Conservation (phyloP, 2,329 filamentous ascomycete species). For the Fulvia fulva region DNA sequence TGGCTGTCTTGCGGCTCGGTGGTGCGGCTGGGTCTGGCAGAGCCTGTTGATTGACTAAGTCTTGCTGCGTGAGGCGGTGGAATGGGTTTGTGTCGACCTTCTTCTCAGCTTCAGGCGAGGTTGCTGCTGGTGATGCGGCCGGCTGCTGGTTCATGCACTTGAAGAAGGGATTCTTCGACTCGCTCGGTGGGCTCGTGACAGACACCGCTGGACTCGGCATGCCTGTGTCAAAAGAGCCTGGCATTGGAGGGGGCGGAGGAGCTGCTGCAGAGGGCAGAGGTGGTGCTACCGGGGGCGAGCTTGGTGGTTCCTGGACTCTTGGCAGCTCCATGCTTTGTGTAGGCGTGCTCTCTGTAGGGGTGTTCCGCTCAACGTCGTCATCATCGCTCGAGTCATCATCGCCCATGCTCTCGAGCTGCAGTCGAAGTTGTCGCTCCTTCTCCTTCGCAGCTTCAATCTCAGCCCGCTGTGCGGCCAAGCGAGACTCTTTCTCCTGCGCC, state of each 20-base stretch:
- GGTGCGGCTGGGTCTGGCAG: conserved; percentile 49
- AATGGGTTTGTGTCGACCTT: conserved; percentile 87
- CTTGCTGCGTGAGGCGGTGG: conserved; percentile 74
- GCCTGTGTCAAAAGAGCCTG: conserved; percentile 10
- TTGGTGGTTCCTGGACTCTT: conserved; percentile 47
- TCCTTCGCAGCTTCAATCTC: conserved; percentile 90
- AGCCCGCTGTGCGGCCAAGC: conserved; percentile 76
- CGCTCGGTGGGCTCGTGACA: conserved; percentile 52
- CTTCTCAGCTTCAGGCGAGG: conserved; percentile 36
- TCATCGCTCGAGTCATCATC: conserved; percentile 71
- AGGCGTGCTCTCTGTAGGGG: conserved; percentile 57
- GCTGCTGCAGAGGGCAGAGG: conserved; percentile 31
- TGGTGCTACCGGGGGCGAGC: conserved; percentile 39
- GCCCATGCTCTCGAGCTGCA: conserved; percentile 75
- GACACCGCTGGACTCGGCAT: conserved; percentile 23
- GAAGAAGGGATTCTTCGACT: conserved; percentile 94
- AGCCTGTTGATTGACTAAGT: conserved; percentile 44
- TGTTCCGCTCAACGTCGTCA: conserved; percentile 72
- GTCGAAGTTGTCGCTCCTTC: conserved; percentile 82
- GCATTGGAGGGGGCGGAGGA: neutral
- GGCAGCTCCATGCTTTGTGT: conserved; percentile 55
- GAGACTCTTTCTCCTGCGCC: conserved; percentile 81
- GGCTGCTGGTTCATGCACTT: conserved; percentile 69
- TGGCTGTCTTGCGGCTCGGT: conserved; percentile 42
- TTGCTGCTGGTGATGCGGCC: conserved; percentile 37